Evolutionary conservation across 352 stramenopile genomes (phyloP).

Genomic region (Globisporangium rhizosaccharum): DNA sequence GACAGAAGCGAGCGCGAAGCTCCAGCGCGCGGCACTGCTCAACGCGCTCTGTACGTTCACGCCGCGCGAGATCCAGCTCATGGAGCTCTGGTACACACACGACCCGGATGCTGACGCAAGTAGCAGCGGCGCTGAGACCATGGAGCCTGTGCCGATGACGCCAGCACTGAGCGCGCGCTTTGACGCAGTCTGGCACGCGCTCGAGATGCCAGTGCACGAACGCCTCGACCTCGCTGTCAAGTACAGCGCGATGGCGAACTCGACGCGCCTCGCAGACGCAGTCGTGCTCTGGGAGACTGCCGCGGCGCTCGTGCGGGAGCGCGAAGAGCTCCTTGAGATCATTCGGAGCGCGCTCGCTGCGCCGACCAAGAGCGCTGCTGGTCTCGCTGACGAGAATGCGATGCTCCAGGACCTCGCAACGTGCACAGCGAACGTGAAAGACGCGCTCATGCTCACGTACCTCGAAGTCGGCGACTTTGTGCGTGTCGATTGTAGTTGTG

Average conservation of each 20-base stretch:
- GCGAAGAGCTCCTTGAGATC: conserved; percentile 48
- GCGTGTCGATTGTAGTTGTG: not conserved
- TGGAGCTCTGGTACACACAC: conserved; percentile 57
- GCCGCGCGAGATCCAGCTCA: conserved; percentile 50
- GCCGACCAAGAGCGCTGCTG: conserved; percentile 19
- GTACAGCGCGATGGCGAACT: conserved; percentile 57
- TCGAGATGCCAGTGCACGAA: conserved; percentile 51
- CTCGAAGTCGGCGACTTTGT: conserved; percentile 77
- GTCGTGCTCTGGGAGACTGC: conserved; percentile 59
- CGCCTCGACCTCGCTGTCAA: conserved; percentile 71
- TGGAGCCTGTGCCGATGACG: conserved; percentile 62
- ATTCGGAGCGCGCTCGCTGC: conserved; percentile 20
- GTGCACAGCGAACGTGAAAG: conserved; percentile 31
- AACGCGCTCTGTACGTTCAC: conserved; percentile 41
- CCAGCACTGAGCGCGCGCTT: conserved; percentile 58
- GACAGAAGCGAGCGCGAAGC: conserved; percentile 25
- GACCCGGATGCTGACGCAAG: conserved; percentile 26
- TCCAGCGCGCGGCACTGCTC: conserved; percentile 42
- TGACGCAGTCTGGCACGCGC: conserved; percentile 61
- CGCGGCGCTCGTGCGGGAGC: conserved; percentile 42
- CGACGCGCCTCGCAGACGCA: conserved; percentile 47
- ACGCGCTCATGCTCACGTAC: conserved; percentile 58
- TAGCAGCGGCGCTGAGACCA: conserved; percentile 13
- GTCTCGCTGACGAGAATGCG: conserved; percentile 33
- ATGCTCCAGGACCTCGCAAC: conserved; percentile 43